phyloP scores from a whole-genome alignment of 139 green algal species.

The Nannochloris sp. region DNA sequence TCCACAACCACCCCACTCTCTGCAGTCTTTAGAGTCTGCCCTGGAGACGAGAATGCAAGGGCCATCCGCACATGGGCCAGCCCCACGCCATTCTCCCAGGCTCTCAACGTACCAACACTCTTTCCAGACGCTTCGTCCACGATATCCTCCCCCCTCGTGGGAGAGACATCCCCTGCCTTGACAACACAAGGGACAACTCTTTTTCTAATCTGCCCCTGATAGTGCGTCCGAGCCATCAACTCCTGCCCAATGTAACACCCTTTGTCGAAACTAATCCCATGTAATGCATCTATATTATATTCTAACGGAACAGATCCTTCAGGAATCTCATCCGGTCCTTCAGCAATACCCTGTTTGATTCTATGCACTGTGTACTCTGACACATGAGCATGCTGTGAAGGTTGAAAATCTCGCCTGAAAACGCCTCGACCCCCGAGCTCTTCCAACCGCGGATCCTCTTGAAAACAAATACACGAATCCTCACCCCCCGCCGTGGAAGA shows the following conservation, averaged over 20 bases:
- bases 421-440: conserved; percentile 40
- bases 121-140: conserved; percentile 1
- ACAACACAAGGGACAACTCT: conserved; percentile 62
- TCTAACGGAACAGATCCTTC: conserved; percentile 77
- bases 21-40: neutral
- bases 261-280: conserved; percentile 85
- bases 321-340: conserved; percentile 77
- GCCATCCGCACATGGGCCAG: conserved; percentile 30
- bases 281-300: conserved; percentile 85
- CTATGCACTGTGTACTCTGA: conserved; percentile 18
- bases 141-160: neutral
- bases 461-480: neutral
- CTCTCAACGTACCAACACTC: conserved; percentile 16
- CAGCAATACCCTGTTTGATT: conserved; percentile 67
- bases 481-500: too few species aligned
- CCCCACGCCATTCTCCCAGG: conserved; percentile 26
- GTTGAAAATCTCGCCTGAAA: neutral
- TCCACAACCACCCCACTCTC: conserved; percentile 10
- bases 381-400: neutral
- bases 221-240: conserved; percentile 67
- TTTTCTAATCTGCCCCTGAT: conserved; percentile 71
- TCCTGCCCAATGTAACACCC: conserved; percentile 94
- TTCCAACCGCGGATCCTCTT: conserved; percentile 64
- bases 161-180: neutral
- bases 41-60: conserved; percentile 1